A percentile compares a stretch with the other conserved stretches of the same genome.
phyloP scores from a whole-genome alignment of 2,329 filamentous ascomycete species.

The Ophiocordyceps camponoti-leonardi region DNA sequence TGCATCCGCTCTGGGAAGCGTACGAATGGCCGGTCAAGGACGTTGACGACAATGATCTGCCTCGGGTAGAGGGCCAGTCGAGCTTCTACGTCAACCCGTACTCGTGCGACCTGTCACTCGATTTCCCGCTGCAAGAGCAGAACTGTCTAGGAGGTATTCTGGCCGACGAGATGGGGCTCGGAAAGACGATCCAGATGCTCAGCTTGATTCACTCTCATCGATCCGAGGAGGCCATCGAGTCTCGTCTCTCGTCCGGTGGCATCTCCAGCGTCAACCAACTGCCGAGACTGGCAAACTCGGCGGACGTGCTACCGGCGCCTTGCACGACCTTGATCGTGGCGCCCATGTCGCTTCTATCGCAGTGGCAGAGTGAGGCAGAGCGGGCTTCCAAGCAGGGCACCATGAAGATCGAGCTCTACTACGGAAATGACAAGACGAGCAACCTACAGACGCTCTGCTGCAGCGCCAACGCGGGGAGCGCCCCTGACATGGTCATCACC shows the following conservation, averaged over 20 bases:
- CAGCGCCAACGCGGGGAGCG: constrained; percentile 51
- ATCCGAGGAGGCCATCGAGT: constrained; percentile 30
- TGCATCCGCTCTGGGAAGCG: constrained; percentile 97
- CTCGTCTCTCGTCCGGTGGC: constrained; percentile 13
- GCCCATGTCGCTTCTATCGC: constrained; percentile 87
- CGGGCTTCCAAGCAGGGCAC: constrained; percentile 77
- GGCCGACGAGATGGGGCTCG: constrained; percentile 93
- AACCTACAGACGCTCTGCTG: constrained; percentile 70
- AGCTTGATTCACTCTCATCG: constrained; percentile 77
- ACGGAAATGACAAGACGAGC: constrained; percentile 66
- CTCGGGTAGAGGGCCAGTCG: constrained; percentile 43
- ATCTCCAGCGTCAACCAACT: constrained; percentile 38
- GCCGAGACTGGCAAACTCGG: constrained; percentile 40
- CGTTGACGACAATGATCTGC: constrained; percentile 63
- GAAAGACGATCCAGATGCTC: constrained; percentile 98
- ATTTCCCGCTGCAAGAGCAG: constrained; percentile 88
- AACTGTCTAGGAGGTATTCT: constrained; percentile 86
- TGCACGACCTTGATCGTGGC: constrained; percentile 91
- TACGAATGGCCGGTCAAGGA: constrained; percentile 82
- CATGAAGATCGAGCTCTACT: constrained; percentile 76
- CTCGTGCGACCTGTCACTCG: constrained; percentile 78
- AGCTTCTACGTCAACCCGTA: constrained; percentile 95
- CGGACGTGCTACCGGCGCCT: constrained; percentile 49
- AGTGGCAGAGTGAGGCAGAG: constrained; percentile 91
- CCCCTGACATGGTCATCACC: constrained; percentile 84